Conservation (phyloP, 202 grass and related monocot genomes). For the Carex sylvatica region DNA sequence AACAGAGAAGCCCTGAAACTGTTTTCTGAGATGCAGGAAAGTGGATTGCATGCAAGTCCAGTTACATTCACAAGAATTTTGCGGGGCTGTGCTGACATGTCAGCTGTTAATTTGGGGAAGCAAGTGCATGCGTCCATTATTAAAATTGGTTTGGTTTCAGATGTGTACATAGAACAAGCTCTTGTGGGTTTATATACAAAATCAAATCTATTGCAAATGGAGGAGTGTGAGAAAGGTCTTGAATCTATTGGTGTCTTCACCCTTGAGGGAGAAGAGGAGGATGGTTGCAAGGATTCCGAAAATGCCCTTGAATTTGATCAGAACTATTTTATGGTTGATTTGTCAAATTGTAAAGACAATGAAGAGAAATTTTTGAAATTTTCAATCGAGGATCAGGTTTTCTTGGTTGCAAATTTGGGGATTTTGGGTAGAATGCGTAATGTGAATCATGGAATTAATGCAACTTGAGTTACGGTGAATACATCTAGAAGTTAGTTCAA, state of each 20-base stretch:
- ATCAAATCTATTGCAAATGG: conserved; percentile 45
- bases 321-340: conserved; percentile 21
- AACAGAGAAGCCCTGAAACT: conserved; percentile 58
- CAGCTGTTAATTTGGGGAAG: conserved; percentile 72
- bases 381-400: conserved; percentile 20
- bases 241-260: conserved; percentile 62
- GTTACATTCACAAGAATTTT: conserved; percentile 74
- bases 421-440: not conserved
- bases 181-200: conserved; percentile 79
- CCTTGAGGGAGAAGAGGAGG: conserved; percentile 51
- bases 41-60: conserved; percentile 60
- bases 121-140: conserved; percentile 88
- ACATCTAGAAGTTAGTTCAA: not conserved
- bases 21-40: conserved; percentile 80
- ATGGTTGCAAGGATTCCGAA: conserved; percentile 9
- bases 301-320: conserved; percentile 18
- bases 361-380: conserved; percentile 22
- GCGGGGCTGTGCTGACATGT: conserved; percentile 59
- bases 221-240: conserved; percentile 33
- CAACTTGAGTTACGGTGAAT: not conserved
- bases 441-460: conserved; percentile 1
- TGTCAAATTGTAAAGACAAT: conserved; percentile 15
- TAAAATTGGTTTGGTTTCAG: conserved; percentile 88
- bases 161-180: conserved; percentile 76
- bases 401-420: conserved; percentile 28